Percentiles rank a stretch among this genome's conserved stretches.
Conservation (phyloP, 2,329 filamentous ascomycete genomes). For the Stylonectria norvegica region DNA sequence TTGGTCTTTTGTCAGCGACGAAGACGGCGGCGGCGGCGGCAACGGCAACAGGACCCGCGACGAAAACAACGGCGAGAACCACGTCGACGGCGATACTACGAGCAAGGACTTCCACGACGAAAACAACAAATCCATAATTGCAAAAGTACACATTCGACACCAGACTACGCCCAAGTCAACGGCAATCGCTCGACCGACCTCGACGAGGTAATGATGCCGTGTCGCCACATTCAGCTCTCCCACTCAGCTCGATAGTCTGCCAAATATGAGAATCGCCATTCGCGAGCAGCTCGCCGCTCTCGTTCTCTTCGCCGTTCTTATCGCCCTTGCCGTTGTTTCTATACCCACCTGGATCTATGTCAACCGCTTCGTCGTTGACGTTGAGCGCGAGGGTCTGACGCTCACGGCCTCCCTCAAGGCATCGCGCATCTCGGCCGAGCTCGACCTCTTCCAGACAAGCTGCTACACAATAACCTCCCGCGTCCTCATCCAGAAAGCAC, state of each 20-base stretch:
- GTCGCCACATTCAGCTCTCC: conserved; percentile 19
- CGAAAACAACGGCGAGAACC: background rate
- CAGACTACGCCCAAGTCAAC: too few relatives aligned
- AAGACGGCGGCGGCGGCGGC: background rate
- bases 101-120: too few relatives aligned
- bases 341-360: conserved; percentile 68
- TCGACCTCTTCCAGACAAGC: conserved; percentile 74
- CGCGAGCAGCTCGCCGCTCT: conserved; percentile 80
- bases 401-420: conserved; percentile 85
- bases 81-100: background rate
- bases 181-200: conserved; percentile 4
- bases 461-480: conserved; percentile 69
- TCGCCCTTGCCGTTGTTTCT: conserved; percentile 73
- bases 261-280: conserved; percentile 77
- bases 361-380: conserved; percentile 49
- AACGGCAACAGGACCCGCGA: background rate
- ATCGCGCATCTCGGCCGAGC: conserved; percentile 72
- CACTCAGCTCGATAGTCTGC: conserved; percentile 21
- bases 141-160: too few relatives aligned
- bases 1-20: background rate
- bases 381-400: conserved; percentile 60
- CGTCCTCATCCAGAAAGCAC: conserved; percentile 54
- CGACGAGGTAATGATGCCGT: conserved; percentile 26
- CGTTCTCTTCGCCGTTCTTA: conserved; percentile 70
- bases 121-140: too few relatives aligned